Conservation (phyloP, 768 basidiomycete genomes). For the Rubroboletus satanas region DNA sequence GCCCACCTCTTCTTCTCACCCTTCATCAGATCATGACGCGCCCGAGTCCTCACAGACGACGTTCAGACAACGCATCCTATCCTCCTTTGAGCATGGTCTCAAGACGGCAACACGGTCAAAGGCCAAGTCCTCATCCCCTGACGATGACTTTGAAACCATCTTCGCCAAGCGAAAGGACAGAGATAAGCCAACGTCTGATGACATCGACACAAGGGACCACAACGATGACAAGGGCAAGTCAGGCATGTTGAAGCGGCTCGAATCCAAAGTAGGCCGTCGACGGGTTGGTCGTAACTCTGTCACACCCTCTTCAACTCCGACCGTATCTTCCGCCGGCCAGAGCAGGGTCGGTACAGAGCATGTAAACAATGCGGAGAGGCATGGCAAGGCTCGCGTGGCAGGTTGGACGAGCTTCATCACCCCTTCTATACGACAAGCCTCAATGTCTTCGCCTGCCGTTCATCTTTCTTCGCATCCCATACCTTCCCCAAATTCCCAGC, state of each 20-base stretch:
- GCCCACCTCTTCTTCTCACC: constrained; percentile 30
- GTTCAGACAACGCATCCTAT: constrained; percentile 56
- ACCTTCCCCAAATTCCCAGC: constrained; percentile 51
- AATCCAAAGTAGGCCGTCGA: constrained; percentile 52
- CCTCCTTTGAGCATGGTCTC: constrained; percentile 63
- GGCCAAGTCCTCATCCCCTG: constrained; percentile 35
- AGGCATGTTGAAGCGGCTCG: constrained; percentile 45
- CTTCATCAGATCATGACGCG: constrained; percentile 23
- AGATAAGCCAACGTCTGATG: constrained; percentile 31
- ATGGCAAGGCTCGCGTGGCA: constrained; percentile 43
- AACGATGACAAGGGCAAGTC: constrained; percentile 42
- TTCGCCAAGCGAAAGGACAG: constrained; percentile 45
- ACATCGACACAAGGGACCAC: constrained; percentile 22
- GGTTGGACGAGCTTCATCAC: constrained; percentile 58
- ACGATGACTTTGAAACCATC: constrained; percentile 43
- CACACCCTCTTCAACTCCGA: constrained; percentile 38
- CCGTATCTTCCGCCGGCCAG: constrained; percentile 30
- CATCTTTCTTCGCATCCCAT: constrained; percentile 57
- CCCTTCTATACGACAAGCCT: constrained; percentile 65
- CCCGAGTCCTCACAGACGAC: constrained; percentile 47
- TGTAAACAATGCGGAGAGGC: constrained; percentile 35
- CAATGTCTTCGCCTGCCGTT: constrained; percentile 72
- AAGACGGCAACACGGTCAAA: constrained; percentile 61
- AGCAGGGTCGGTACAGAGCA: constrained; percentile 24
- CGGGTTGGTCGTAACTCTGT: constrained; percentile 39